These are phyloP conservation scores for Trametes villosa DNA, from an alignment of 768 basidiomycete genomes.

Conservation along the genomic window DNA sequence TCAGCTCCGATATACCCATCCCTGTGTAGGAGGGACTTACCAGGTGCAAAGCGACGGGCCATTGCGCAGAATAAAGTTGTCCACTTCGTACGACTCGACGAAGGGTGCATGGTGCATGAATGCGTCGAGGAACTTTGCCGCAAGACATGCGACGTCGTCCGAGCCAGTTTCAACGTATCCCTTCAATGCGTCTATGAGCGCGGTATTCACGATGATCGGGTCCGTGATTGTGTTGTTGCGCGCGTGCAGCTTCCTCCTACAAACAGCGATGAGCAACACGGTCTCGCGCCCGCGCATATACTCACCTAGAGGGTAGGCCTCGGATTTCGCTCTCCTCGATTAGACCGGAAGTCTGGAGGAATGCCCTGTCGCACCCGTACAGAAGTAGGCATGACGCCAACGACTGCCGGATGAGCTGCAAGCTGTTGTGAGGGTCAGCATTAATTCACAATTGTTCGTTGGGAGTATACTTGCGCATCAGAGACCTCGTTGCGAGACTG, in stretches of 20 bases:
- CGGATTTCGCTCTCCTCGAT: constrained; percentile 52
- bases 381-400: constrained; percentile 63
- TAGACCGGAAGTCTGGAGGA: constrained; percentile 50
- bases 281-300: not conserved
- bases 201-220: constrained; percentile 62
- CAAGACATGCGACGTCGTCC: constrained; percentile 54
- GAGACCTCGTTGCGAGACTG: constrained; percentile 33
- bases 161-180: constrained; percentile 52
- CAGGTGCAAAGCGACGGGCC: constrained; percentile 59
- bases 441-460: not conserved
- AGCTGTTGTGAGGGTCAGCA: not conserved
- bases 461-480: constrained; percentile 43
- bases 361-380: constrained; percentile 65
- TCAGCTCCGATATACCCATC: not conserved
- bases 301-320: constrained; percentile 61
- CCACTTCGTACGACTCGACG: constrained; percentile 68
- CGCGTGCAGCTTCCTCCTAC: constrained; percentile 52
- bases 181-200: constrained; percentile 58
- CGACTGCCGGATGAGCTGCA: constrained; percentile 57
- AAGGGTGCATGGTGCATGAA: constrained; percentile 64
- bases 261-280: not conserved
- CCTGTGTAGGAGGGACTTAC: constrained; percentile 40
- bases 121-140: constrained; percentile 64
- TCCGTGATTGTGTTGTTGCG: constrained; percentile 52
- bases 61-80: constrained; percentile 74